A percentile compares a stretch with the other conserved stretches of the same genome.
Conservation (phyloP, 192 early-diverging fungal genomes). For the Coemansia brasiliensis region DNA sequence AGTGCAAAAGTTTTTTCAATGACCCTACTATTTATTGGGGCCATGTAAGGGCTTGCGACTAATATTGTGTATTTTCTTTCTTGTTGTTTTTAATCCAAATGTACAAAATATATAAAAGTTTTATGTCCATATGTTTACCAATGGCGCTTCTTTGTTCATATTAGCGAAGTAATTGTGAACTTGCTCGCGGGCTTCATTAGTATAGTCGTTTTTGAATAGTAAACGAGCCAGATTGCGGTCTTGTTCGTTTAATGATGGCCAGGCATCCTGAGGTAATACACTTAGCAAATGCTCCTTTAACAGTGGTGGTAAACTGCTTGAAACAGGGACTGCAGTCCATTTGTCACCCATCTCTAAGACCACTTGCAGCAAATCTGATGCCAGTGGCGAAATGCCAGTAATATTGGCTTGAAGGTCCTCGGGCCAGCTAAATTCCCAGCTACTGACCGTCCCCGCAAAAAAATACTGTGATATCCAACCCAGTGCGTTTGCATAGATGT, state of each 20-base stretch:
- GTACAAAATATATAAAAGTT: constrained; percentile 6
- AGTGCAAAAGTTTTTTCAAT: constrained; percentile 33
- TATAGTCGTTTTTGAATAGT: constrained; percentile 15
- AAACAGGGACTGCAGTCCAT: constrained; percentile 10
- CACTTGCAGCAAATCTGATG: constrained; percentile 24
- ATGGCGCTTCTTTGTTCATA: not conserved
- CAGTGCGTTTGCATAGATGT: constrained; percentile 24
- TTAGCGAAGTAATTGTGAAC: constrained; percentile 7
- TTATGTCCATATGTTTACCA: constrained; percentile 23
- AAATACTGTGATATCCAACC: constrained; percentile 40
- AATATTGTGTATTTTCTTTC: not conserved
- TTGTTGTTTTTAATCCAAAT: not conserved
- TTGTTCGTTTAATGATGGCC: constrained; percentile 7
- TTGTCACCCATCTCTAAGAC: not conserved
- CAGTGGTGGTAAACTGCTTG: constrained; percentile 16
- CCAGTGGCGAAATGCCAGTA: constrained; percentile 18
- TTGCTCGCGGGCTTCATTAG: constrained; percentile 3
- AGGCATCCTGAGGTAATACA: constrained; percentile 26
- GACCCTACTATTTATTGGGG: constrained; percentile 17
- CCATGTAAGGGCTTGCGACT: constrained; percentile 28
- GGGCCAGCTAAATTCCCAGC: constrained; percentile 46
- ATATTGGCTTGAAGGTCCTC: constrained; percentile 13
- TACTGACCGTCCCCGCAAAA: constrained; percentile 25
- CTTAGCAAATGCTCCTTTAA: constrained; percentile 35
- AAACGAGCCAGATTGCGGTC: constrained; percentile 9